Base-by-base conservation (phyloP, 2,329 filamentous ascomycete genomes). In the Hymenoscyphus salicellus region DNA sequence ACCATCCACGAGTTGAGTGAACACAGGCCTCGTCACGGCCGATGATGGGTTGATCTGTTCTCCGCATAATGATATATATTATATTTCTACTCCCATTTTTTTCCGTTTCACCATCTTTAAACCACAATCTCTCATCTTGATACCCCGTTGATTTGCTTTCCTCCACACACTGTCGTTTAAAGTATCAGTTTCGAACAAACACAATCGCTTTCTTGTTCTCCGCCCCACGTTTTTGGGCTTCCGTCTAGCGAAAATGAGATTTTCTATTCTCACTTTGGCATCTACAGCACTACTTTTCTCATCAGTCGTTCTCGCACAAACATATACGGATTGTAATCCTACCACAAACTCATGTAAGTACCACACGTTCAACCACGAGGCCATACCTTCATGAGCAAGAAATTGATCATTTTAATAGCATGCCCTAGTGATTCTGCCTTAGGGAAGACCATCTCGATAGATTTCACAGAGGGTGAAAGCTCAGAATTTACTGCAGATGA, bases 401-500 rank as follows among this genome's bases (percentile, higher is more conserved):
- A 67, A 62, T 66, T 61, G 56, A 38, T 36, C 28, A 33, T 26
- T 30, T 46, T 28, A 33, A 7, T 56, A 69, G 71, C 79, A 71
- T 96, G 92, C 75, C 85, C 89, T 2, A 75, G 86, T 52, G 84
- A 95, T 75, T 81, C 86, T 2, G 92, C 90, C n/a, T 83, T 96
- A 26, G 86, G 88, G 63, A 86, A 85, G 33, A 75, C 82, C 26
- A 81, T 87, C 75, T 80, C 79, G 58, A 89, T 86, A 77, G 77
- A 83, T 74, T 91, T 91, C 80, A 90, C 88, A 74, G 8, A 55
- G 17, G 65, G 69, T 75, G 28, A 86, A 83, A 72, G 77, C 65
- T 77, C 75, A 66, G 81, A 84, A 66, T 90, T 89, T 75, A 89
- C 82, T 55, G 77, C 61, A 36, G 64, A 77, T n/a, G 80, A 80